These are phyloP conservation scores for Penicillium sclerotigenum DNA, from an alignment of 2,329 filamentous ascomycete species.

Conservation along the genomic window DNA sequence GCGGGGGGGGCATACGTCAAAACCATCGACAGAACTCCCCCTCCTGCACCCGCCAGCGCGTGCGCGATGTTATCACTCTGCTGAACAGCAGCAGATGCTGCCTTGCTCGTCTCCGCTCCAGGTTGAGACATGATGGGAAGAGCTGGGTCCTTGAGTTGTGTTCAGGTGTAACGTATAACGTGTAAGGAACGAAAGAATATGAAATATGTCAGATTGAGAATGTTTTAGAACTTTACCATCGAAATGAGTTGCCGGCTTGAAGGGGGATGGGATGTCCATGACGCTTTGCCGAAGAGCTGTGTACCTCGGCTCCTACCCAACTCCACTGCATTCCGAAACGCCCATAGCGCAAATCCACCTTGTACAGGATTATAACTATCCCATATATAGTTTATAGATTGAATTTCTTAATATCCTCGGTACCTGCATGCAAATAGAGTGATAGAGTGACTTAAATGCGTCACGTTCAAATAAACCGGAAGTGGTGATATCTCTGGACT, in stretches of 20 bases:
- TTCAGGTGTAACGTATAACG: background rate
- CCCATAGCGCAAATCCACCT: background rate
- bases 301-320: conserved; percentile 32
- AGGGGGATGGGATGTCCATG: conserved; percentile 28
- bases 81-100: conserved; percentile 63
- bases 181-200: background rate
- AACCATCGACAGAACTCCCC: conserved; percentile 91
- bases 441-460: background rate
- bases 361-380: background rate
- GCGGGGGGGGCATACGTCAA: conserved; percentile 64
- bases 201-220: background rate
- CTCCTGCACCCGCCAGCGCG: conserved; percentile 86
- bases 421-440: background rate
- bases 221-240: conserved; percentile 12
- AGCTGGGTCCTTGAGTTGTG: background rate
- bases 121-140: conserved; percentile 39
- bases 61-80: conserved; percentile 97
- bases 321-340: conserved; percentile 15
- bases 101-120: conserved; percentile 35
- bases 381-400: background rate
- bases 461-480: background rate
- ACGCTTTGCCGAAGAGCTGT: conserved; percentile 36
- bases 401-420: background rate
- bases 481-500: background rate
- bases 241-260: conserved; percentile 33